Conservation (phyloP, 73 alveolate genomes). For the Tetrahymena elliotti region DNA sequence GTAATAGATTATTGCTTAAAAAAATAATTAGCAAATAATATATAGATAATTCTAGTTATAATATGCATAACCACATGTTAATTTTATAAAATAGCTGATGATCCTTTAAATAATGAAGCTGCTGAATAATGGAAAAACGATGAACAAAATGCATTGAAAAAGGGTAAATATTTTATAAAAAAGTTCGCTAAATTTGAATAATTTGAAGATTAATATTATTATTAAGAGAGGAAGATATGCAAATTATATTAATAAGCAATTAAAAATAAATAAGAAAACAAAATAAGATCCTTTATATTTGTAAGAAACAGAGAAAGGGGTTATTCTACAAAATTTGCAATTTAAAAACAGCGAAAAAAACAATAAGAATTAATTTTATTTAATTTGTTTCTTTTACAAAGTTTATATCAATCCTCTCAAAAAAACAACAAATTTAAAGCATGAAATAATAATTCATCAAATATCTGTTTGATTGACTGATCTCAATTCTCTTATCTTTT, state of each 20-base stretch:
- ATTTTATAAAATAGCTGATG: slow-evolving; percentile 43
- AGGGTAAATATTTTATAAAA: slow-evolving; percentile 76
- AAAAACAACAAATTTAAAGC: background rate
- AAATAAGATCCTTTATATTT: background rate
- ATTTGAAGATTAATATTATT: background rate
- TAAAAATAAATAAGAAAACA: background rate
- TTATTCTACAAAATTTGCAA: background rate
- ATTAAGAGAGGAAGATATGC: background rate
- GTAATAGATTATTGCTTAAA: background rate
- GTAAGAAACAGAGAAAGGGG: background rate
- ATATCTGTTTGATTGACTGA: background rate
- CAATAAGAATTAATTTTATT: background rate
- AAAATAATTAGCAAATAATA: background rate
- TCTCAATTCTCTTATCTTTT: background rate
- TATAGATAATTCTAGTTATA: background rate
- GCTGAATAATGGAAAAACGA: slow-evolving; percentile 75
- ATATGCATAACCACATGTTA: background rate
- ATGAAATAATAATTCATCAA: background rate
- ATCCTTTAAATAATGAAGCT: slow-evolving; percentile 82
- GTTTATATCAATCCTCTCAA: background rate
- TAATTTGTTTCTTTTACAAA: background rate
- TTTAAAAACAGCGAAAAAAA: background rate
- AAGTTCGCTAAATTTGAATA: background rate
- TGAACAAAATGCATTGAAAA: slow-evolving; percentile 70
- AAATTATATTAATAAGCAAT: background rate